These are phyloP conservation scores for Phialophora verrucosa DNA, from an alignment of 2,329 filamentous ascomycete genomes.

Conservation along the genomic window DNA sequence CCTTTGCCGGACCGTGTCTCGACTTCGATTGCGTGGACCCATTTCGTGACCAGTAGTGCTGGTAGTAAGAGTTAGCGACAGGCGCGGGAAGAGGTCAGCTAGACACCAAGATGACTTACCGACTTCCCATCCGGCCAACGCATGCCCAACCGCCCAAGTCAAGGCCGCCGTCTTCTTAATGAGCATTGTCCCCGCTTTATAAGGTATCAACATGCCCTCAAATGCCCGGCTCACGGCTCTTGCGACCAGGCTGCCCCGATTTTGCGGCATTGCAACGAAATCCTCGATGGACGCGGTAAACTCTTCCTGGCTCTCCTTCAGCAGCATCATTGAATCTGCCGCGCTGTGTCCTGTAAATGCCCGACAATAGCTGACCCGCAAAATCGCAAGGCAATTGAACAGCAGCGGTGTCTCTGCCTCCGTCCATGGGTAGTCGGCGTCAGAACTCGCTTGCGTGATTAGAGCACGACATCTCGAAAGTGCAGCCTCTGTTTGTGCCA, in stretches of 20 bases:
- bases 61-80: constrained; percentile 12
- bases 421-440: constrained; percentile 75
- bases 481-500: constrained; percentile 40
- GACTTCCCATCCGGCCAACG: constrained; percentile 45
- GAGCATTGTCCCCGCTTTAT: constrained; percentile 41
- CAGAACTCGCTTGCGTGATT: constrained; percentile 69
- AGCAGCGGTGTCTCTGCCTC: constrained; percentile 42
- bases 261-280: constrained; percentile 40
- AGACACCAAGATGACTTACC: constrained; percentile 33
- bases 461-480: constrained; percentile 42
- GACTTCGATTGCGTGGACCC: constrained; percentile 43
- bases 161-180: constrained; percentile 45
- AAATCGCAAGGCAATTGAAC: constrained; percentile 45
- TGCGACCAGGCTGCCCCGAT: constrained; percentile 40
- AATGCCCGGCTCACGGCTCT: constrained; percentile 42
- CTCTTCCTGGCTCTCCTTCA: constrained; percentile 41
- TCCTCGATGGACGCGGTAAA: constrained; percentile 38
- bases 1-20: constrained; percentile 24
- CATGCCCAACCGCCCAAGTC: constrained; percentile 45
- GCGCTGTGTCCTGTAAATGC: constrained; percentile 41
- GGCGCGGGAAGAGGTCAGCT: not conserved
- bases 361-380: constrained; percentile 44
- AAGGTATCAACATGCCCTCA: constrained; percentile 42
- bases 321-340: constrained; percentile 43
- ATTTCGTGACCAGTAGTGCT: constrained; percentile 45